phyloP scores from a whole-genome alignment of 176 grass and related monocot species.

The Oryza brachyantha region DNA sequence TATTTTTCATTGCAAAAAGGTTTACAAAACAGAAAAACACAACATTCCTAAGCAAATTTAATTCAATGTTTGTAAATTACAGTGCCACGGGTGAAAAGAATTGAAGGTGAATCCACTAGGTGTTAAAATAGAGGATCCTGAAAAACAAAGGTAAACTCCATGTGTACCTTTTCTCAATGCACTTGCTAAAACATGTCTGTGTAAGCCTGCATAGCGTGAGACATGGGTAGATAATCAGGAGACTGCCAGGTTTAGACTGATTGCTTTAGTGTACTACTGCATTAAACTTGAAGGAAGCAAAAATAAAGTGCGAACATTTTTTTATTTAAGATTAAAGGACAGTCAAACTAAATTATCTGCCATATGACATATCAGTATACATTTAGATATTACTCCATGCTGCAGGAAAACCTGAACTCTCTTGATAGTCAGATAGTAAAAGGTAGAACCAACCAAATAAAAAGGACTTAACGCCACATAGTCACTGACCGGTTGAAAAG shows the following conservation, averaged over 20 bases:
- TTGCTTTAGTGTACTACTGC: background rate
- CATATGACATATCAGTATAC: background rate
- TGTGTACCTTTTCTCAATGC: slow-evolving; percentile 63
- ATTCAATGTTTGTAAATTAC: background rate
- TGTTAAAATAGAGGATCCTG: background rate
- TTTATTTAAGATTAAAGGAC: background rate
- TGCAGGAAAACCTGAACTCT: background rate
- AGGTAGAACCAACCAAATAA: background rate
- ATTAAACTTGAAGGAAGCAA: background rate
- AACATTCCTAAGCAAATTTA: background rate
- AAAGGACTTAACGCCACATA: background rate
- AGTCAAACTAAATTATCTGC: background rate
- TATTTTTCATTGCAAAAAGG: background rate
- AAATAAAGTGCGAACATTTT: background rate
- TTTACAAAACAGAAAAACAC: background rate
- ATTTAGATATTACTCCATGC: background rate
- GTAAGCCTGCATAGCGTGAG: slow-evolving; percentile 48
- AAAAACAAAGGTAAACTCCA: background rate
- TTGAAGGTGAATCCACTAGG: background rate
- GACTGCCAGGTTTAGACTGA: background rate
- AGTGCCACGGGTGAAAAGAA: background rate
- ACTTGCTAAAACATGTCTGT: slow-evolving; percentile 68
- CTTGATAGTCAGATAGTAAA: background rate
- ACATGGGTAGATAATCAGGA: background rate
- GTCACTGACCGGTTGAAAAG: slow-evolving; percentile 61